phyloP scores from a whole-genome alignment of 805 yeast species.

The Ogataea minuta region DNA sequence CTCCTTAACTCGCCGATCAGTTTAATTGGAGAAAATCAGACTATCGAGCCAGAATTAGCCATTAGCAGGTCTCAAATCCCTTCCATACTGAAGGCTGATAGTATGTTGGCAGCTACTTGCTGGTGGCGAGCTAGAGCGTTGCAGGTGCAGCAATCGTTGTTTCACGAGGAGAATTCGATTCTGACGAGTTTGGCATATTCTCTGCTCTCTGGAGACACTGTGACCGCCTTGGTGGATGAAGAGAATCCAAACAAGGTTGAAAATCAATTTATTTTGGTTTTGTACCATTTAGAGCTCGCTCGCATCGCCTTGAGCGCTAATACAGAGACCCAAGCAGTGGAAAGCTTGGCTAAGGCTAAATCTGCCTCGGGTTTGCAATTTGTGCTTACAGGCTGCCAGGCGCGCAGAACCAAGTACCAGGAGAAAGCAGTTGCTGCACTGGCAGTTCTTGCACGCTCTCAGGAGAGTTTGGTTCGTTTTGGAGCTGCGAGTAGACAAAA shows the following conservation, averaged over 20 bases:
- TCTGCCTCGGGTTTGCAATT: constrained; percentile 58
- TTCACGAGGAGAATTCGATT: constrained; percentile 54
- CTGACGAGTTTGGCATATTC: constrained; percentile 42
- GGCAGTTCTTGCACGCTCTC: constrained; percentile 67
- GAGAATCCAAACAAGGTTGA: constrained; percentile 30
- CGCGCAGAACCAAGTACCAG: constrained; percentile 84
- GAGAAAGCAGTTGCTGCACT: constrained; percentile 67
- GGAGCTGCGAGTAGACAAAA: constrained; percentile 23
- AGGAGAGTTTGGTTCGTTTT: constrained; percentile 25
- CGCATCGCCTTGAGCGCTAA: constrained; percentile 60
- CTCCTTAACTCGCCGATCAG: constrained; percentile 33
- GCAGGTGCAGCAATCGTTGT: constrained; percentile 60
- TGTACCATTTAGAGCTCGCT: constrained; percentile 65
- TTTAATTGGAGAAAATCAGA: constrained; percentile 8
- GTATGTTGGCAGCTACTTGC: constrained; percentile 45
- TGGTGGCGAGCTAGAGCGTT: constrained; percentile 81
- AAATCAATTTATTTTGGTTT: constrained; percentile 38
- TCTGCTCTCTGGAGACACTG: constrained; percentile 37
- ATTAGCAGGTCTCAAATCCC: constrained; percentile 21
- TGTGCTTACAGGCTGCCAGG: constrained; percentile 82
- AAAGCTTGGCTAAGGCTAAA: constrained; percentile 54
- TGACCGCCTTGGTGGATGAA: constrained; percentile 34
- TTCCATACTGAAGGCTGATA: constrained; percentile 17
- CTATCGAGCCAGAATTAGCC: constrained; percentile 23
- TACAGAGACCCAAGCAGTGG: constrained; percentile 59